phyloP scores from a whole-genome alignment of 129 eudicot species.

The Flaveria linearis region DNA sequence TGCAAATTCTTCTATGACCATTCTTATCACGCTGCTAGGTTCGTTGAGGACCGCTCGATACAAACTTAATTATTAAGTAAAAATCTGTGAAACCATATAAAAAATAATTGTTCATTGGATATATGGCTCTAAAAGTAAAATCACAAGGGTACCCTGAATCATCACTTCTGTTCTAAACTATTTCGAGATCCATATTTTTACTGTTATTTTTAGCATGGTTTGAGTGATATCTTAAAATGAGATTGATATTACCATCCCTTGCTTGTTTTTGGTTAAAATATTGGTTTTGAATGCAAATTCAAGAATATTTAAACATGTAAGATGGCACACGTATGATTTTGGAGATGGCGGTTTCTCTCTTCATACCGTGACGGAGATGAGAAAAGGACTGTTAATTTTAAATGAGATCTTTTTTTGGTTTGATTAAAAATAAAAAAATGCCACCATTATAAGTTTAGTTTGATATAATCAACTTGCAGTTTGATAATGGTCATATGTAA shows the following conservation, averaged over 20 bases:
- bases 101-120: slow-evolving; percentile 12
- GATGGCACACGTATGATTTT: slow-evolving; percentile 21
- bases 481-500: slow-evolving; percentile 11
- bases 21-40: slow-evolving; percentile 7
- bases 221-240: background rate
- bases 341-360: slow-evolving; percentile 16
- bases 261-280: background rate
- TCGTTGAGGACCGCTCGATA: background rate
- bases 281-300: background rate
- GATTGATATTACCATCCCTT: slow-evolving; percentile 2
- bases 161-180: slow-evolving; percentile 10
- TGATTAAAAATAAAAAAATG: background rate
- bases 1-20: slow-evolving; percentile 1
- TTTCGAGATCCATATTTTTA: slow-evolving; percentile 3
- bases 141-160: background rate
- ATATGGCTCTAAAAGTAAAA: slow-evolving; percentile 22
- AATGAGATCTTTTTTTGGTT: slow-evolving; percentile 1
- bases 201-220: background rate
- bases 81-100: too few relatives aligned
- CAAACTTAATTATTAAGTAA: too few relatives aligned
- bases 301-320: slow-evolving; percentile 18
- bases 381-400: slow-evolving; percentile 21
- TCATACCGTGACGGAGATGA: slow-evolving; percentile 14
- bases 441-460: background rate
- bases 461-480: slow-evolving; percentile 24